These are phyloP conservation scores for Coccomyxa subellipsoidea DNA, from an alignment of 163 green algal species.

Conservation along the genomic window DNA sequence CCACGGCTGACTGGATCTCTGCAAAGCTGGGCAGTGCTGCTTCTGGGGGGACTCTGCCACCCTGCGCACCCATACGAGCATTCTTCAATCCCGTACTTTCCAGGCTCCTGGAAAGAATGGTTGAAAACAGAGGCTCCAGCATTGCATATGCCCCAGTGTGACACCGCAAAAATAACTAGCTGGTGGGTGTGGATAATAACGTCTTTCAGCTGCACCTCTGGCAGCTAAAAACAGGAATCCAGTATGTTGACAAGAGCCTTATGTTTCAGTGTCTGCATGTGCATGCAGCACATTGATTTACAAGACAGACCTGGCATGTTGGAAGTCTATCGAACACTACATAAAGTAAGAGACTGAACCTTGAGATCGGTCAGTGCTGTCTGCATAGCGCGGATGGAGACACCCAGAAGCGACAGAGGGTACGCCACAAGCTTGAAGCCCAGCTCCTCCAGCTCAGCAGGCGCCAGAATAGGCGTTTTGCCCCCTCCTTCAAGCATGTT, in stretches of 20 bases:
- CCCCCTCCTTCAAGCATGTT: slow-evolving; percentile 94
- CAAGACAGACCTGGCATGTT: too few relatives aligned
- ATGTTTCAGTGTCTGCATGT: too few relatives aligned
- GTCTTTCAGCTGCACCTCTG: too few relatives aligned
- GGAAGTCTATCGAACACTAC: background rate
- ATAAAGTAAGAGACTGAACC: slow-evolving; percentile 13
- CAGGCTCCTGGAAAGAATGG: too few relatives aligned
- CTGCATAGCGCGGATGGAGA: slow-evolving; percentile 84
- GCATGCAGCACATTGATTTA: too few relatives aligned
- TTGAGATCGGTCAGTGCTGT: slow-evolving; percentile 50
- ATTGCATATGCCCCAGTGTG: too few relatives aligned
- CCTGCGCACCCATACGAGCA: slow-evolving; percentile 9
- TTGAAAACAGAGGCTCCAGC: background rate
- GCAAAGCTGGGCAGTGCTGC: slow-evolving; percentile 50
- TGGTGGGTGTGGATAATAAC: too few relatives aligned
- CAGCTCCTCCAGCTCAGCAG: slow-evolving; percentile 72
- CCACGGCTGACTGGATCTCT: slow-evolving; percentile 73
- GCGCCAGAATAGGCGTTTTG: slow-evolving; percentile 85
- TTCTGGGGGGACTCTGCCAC: slow-evolving; percentile 40
- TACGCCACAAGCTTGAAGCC: slow-evolving; percentile 90
- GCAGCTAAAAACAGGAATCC: too few relatives aligned
- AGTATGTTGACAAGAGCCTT: too few relatives aligned
- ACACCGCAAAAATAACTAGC: too few relatives aligned
- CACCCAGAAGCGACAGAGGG: slow-evolving; percentile 83
- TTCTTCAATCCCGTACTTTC: too few relatives aligned